Conservation (phyloP, 305 asterid genomes). For the Fraxinus platypoda region DNA sequence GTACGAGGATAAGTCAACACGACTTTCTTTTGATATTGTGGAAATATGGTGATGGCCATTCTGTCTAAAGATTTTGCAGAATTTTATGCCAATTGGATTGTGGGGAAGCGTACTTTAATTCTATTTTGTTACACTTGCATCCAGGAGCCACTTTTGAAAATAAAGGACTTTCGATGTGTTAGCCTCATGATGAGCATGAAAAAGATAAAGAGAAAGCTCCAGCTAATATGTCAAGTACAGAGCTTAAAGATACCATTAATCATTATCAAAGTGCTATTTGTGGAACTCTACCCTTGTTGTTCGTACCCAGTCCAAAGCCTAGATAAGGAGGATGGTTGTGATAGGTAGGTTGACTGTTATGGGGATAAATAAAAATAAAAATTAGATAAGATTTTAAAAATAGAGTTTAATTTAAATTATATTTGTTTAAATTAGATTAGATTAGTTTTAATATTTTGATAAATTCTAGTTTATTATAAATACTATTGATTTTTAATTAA, state of each 20-base stretch:
- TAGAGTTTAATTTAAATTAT: neutral
- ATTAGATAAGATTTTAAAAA: neutral
- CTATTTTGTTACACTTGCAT: neutral
- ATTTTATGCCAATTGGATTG: neutral
- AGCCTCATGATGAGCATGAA: neutral
- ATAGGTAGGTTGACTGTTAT: neutral
- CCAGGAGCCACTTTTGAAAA: neutral
- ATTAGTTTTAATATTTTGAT: no score
- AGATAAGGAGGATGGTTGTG: slow-evolving; percentile 1
- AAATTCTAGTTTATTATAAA: neutral
- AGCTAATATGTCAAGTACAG: neutral
- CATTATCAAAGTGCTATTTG: neutral
- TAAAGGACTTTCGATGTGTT: neutral
- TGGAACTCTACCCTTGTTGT: neutral
- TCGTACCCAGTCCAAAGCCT: neutral
- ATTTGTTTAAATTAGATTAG: neutral
- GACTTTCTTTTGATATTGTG: neutral
- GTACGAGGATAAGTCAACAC: neutral
- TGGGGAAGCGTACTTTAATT: neutral
- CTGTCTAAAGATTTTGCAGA: neutral
- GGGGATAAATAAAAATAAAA: neutral
- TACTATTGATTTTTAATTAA: neutral
- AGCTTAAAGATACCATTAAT: neutral
- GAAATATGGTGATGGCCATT: neutral
- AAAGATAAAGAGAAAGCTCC: neutral